phyloP scores from a whole-genome alignment of 441 rosid genomes.

The Viola pubescens region DNA sequence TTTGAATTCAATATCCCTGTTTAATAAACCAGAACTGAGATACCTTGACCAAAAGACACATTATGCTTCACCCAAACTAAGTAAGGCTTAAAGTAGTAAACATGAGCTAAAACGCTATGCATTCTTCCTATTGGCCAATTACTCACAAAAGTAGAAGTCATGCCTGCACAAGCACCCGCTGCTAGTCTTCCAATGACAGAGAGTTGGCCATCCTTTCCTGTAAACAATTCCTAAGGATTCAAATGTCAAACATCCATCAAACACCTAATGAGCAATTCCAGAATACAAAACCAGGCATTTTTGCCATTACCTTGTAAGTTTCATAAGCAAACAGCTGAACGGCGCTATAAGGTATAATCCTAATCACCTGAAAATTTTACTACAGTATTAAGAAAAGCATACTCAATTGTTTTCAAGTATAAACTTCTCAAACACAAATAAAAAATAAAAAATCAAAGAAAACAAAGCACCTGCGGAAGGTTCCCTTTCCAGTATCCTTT shows the following conservation, averaged over 20 bases:
- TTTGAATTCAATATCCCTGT: no score
- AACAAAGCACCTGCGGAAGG: slow-evolving; percentile 68
- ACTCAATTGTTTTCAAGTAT: slow-evolving; percentile 1
- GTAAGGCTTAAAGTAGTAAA: no score
- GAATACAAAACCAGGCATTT: background rate
- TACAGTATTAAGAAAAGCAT: slow-evolving; percentile 11
- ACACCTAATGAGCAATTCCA: slow-evolving; percentile 5
- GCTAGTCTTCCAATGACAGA: slow-evolving; percentile 88
- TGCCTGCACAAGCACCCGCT: slow-evolving; percentile 99
- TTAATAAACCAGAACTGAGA: no score
- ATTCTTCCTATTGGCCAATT: slow-evolving; percentile 8
- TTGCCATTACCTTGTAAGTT: slow-evolving; percentile 63
- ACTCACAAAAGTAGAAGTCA: slow-evolving; percentile 95
- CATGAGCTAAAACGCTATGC: background rate
- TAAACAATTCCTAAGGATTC: slow-evolving; percentile 63
- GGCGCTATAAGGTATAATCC: slow-evolving; percentile 86
- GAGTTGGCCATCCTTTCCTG: slow-evolving; percentile 71
- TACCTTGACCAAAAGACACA: no score
- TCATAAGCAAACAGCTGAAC: slow-evolving; percentile 94
- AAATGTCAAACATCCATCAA: slow-evolving; percentile 17
- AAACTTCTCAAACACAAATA: slow-evolving; percentile 4
- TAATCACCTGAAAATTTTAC: slow-evolving; percentile 59
- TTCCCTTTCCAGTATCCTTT: slow-evolving; percentile 99
- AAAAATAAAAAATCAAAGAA: slow-evolving; percentile 7
- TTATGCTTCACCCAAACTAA: no score